Conservation (phyloP, 768 basidiomycete genomes). For the Hirschioporus abietinus region DNA sequence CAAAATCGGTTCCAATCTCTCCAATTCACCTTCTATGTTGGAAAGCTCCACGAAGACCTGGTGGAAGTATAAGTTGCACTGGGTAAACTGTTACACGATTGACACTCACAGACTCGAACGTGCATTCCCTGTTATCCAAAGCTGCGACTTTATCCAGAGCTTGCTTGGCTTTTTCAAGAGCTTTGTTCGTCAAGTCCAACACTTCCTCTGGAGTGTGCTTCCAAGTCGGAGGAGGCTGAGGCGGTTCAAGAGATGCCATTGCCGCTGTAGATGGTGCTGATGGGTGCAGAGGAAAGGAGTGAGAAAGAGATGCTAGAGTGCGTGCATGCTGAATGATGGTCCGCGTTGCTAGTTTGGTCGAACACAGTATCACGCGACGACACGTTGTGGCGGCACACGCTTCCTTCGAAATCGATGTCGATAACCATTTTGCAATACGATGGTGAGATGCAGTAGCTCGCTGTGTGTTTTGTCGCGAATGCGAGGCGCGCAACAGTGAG, state of each 20-base stretch:
- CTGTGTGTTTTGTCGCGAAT: not conserved
- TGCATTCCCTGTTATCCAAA: slow-evolving; percentile 50
- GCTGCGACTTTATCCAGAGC: slow-evolving; percentile 56
- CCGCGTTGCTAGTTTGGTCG: not conserved
- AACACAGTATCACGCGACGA: not conserved
- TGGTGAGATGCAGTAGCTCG: not conserved
- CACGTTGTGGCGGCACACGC: not conserved
- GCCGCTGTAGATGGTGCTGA: not conserved
- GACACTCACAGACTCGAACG: slow-evolving; percentile 57
- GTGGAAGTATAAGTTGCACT: slow-evolving; percentile 2
- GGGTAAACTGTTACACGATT: not conserved
- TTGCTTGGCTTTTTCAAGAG: slow-evolving; percentile 51
- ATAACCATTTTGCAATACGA: not conserved
- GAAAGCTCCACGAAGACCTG: slow-evolving; percentile 77
- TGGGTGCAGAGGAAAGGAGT: not conserved
- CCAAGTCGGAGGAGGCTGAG: slow-evolving; percentile 65
- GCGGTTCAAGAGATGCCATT: slow-evolving; percentile 52
- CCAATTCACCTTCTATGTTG: slow-evolving; percentile 49
- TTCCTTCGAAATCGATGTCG: not conserved
- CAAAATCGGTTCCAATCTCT: slow-evolving; percentile 50
- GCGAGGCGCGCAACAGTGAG: not conserved
- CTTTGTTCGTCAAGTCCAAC: slow-evolving; percentile 46
- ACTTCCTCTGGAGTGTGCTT: slow-evolving; percentile 61
- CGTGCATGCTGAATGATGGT: not conserved
- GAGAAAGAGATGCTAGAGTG: not conserved